These are phyloP conservation scores for Solanum lignicaule DNA, from an alignment of 257 asterid species.

Conservation along the genomic window DNA sequence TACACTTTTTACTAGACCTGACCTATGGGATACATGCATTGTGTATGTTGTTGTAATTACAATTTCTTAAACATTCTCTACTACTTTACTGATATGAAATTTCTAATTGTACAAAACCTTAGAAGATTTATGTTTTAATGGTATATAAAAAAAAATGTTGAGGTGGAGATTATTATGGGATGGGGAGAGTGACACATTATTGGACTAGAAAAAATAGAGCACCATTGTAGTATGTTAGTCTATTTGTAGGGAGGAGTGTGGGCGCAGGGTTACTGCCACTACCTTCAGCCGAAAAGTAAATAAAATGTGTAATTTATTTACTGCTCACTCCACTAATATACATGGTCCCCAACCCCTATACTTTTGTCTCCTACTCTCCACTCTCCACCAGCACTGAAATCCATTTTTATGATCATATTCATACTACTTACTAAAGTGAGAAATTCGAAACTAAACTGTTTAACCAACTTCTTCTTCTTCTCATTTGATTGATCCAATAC, in stretches of 20 bases:
- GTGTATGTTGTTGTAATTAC: background rate
- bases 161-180: background rate
- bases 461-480: constrained; percentile 1
- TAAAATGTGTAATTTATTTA: background rate
- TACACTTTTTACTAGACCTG: background rate
- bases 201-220: background rate
- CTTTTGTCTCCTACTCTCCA: background rate
- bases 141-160: background rate
- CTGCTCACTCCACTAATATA: background rate
- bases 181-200: background rate
- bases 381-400: background rate
- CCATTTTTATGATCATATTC: background rate
- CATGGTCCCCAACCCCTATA: background rate
- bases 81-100: background rate
- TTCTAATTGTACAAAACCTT: too few species aligned
- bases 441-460: background rate
- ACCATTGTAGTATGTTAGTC: background rate
- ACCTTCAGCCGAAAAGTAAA: background rate
- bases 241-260: background rate
- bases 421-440: background rate
- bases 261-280: background rate
- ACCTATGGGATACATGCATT: background rate
- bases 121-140: background rate
- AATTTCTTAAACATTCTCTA: background rate
- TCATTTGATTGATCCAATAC: background rate